Conservation (phyloP, 176 grass and related monocot genomes). For the Canna indica region DNA sequence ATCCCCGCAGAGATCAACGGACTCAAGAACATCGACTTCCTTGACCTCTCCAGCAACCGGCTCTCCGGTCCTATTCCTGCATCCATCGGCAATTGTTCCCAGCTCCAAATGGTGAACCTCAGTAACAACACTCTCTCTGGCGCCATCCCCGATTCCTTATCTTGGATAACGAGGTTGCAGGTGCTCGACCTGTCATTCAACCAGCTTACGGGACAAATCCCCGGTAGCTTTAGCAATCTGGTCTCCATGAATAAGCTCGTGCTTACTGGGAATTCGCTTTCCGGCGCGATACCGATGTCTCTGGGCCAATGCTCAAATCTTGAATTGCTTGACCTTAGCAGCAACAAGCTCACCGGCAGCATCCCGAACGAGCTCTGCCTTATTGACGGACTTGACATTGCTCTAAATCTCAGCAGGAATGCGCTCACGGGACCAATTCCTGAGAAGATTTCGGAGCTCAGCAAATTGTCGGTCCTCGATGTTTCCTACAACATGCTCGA, state of each 20-base stretch:
- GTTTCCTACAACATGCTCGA: slow-evolving; percentile 63
- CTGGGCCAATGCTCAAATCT: slow-evolving; percentile 55
- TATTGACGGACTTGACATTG: slow-evolving; percentile 60
- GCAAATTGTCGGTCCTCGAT: slow-evolving; percentile 77
- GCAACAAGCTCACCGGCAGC: slow-evolving; percentile 44
- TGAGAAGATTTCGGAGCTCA: slow-evolving; percentile 39
- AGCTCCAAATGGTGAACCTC: slow-evolving; percentile 86
- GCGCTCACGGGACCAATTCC: slow-evolving; percentile 48
- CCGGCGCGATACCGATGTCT: slow-evolving; percentile 43
- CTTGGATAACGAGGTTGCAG: slow-evolving; percentile 41
- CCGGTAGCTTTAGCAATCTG: slow-evolving; percentile 34
- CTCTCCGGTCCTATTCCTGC: slow-evolving; percentile 42
- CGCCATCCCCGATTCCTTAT: slow-evolving; percentile 40
- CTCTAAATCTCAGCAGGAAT: slow-evolving; percentile 76
- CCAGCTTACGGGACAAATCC: slow-evolving; percentile 40
- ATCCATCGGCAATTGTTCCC: slow-evolving; percentile 54
- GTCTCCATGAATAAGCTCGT: slow-evolving; percentile 46
- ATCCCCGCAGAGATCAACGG: slow-evolving; percentile 46
- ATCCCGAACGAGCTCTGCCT: slow-evolving; percentile 67
- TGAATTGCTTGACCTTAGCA: slow-evolving; percentile 72
- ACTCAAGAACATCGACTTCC: slow-evolving; percentile 70
- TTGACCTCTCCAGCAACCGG: slow-evolving; percentile 74
- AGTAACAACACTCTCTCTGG: slow-evolving; percentile 72
- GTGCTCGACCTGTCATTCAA: slow-evolving; percentile 66
- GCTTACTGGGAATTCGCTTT: slow-evolving; percentile 50